phyloP scores from a whole-genome alignment of 106 monocot species.

The Platanthera guangdongensis region DNA sequence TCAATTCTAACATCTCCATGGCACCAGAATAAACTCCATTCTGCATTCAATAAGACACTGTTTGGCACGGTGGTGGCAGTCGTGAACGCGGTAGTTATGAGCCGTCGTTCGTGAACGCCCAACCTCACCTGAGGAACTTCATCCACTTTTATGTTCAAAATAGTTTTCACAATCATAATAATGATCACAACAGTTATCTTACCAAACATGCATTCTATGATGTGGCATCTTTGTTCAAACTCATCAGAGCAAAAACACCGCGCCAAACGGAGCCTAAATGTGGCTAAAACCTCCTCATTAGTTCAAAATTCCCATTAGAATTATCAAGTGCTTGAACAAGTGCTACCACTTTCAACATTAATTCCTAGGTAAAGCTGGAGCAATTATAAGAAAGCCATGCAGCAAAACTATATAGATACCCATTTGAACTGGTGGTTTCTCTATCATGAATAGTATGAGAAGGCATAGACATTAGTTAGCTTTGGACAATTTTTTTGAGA shows the following conservation, averaged over 20 bases:
- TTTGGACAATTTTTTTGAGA: background rate
- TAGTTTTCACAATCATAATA: no score
- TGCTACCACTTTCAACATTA: background rate
- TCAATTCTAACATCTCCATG: background rate
- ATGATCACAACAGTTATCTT: no score
- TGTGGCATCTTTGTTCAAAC: no score
- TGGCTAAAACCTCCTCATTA: no score
- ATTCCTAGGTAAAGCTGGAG: background rate
- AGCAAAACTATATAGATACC: background rate
- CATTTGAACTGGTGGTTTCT: background rate
- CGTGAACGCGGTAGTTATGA: no score
- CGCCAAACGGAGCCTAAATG: no score
- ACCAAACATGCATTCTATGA: no score
- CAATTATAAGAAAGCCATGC: background rate
- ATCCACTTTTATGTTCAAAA: no score
- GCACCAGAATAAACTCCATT: background rate
- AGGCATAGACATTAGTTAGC: background rate
- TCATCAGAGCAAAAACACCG: no score
- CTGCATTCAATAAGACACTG: background rate
- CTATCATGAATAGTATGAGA: background rate
- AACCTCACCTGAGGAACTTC: no score
- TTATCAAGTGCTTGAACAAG: background rate
- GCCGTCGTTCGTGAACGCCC: no score
- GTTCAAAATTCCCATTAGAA: background rate
- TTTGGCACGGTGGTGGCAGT: no score